Evolutionary conservation across 352 stramenopile species (phyloP), one percentile per base, ranked within the genome.

Genomic region (Pythium monospermum): DNA sequence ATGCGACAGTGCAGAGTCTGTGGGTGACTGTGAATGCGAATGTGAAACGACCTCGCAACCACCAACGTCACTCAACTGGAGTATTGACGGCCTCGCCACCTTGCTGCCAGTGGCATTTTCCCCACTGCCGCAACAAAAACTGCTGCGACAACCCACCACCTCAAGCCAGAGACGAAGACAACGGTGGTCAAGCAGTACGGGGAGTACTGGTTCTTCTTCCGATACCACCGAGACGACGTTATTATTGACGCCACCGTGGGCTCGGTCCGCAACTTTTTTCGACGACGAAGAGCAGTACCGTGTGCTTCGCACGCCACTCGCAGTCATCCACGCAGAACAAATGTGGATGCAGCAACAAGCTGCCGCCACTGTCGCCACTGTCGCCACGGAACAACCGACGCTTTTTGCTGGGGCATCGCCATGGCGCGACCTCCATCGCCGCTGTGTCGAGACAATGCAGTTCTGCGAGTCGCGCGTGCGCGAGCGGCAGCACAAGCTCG

Each of bases 1-100:
- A 4, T 50, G 43, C 22, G 22, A 32, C 5, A 5, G 3, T 11
- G 8, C 12, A 12, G 35, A 16, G 6, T 21, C 4, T 15, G 3
- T 31, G 12, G 26, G 6, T 3, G 2, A 8, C 26, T 49, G 41
- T 18, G 26, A 25, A 6, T 35, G 41, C 16, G 41, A 36, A 25
- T 16, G 13, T 25, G 7, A 8, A 13, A 13, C 30, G 30, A 13
- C 13, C 7, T 13, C 8, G 30, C 8, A 35, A 35, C 25, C 41
- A 27, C 10, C 3, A 10, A 22, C 10, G 41, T 48, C 49, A 39
- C 49, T 56, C 49, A 40, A 83, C 62, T 87, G 76, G 76, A 87
- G 73, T 58, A 85, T 87, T 47, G 76, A 85, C 49, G 76, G 68
- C 28, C 71, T 85, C 32, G 76, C 76, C 6, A 75, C 80, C 64